Conservation (phyloP, 192 early-diverging fungal species). For the Rhizoclosmatium globosum region DNA sequence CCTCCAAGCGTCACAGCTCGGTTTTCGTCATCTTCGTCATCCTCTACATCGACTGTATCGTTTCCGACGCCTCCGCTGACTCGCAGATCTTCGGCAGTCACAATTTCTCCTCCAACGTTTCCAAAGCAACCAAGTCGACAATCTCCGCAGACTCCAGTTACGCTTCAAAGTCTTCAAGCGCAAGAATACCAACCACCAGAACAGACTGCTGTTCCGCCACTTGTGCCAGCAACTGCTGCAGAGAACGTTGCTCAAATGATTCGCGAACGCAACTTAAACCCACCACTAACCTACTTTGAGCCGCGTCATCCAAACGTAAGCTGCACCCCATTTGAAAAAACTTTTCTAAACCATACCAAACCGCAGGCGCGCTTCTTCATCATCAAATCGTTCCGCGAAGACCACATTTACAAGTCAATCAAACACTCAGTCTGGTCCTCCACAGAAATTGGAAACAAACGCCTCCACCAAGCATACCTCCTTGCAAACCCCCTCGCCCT, state of each 20-base stretch:
- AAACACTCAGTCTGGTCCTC: constrained; percentile 63
- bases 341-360: not conserved
- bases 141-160: not conserved
- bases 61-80: not conserved
- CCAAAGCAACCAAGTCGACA: not conserved
- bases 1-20: not conserved
- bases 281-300: constrained; percentile 16
- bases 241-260: constrained; percentile 28
- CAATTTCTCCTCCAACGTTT: not conserved
- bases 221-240: not conserved
- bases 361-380: constrained; percentile 61
- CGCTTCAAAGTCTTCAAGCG: not conserved
- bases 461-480: constrained; percentile 57
- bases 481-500: constrained; percentile 10
- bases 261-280: constrained; percentile 28
- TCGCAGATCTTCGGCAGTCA: not conserved
- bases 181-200: not conserved
- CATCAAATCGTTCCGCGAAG: constrained; percentile 64
- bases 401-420: constrained; percentile 56
- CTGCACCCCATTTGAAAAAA: not conserved
- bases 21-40: not conserved
- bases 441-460: constrained; percentile 65
- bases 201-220: not conserved
- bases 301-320: constrained; percentile 31
- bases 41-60: not conserved